These are phyloP conservation scores for Hymenoscyphus fraxineus DNA, from an alignment of 2,329 filamentous ascomycete genomes.

Conservation along the genomic window DNA sequence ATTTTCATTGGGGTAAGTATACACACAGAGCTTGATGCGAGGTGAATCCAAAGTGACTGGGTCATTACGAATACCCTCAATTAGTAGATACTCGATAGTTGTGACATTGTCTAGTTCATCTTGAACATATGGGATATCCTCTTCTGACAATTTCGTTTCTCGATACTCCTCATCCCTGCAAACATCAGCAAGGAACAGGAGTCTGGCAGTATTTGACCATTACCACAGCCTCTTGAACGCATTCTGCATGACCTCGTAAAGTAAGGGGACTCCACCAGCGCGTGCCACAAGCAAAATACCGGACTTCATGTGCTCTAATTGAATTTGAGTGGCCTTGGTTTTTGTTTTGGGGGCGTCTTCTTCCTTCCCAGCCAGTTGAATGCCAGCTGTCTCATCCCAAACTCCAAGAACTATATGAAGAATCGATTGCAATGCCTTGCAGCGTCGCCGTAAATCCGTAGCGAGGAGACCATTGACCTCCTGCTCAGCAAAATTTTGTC, in stretches of 20 bases:
- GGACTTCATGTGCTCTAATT: conserved; percentile 57
- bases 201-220: conserved; percentile 16
- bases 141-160: conserved; percentile 30
- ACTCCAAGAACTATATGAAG: conserved; percentile 63
- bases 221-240: conserved; percentile 34
- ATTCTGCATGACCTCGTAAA: conserved; percentile 33
- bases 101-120: conserved; percentile 61
- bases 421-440: conserved; percentile 53
- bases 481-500: conserved; percentile 53
- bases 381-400: conserved; percentile 65
- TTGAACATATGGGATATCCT: conserved; percentile 39
- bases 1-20: neutral
- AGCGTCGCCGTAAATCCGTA: conserved; percentile 46
- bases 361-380: conserved; percentile 36
- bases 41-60: conserved; percentile 42
- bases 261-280: conserved; percentile 37
- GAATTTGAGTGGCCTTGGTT: conserved; percentile 49
- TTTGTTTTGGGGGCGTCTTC: conserved; percentile 43
- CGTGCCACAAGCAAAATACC: conserved; percentile 50
- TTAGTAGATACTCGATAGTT: conserved; percentile 58
- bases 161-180: conserved; percentile 35
- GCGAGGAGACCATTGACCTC: conserved; percentile 46
- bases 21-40: conserved; percentile 47
- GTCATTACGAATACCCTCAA: conserved; percentile 55
- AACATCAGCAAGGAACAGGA: conserved; percentile 13